phyloP scores from a whole-genome alignment of 176 grass and related monocot species.

The Cenchrus fungigraminus region DNA sequence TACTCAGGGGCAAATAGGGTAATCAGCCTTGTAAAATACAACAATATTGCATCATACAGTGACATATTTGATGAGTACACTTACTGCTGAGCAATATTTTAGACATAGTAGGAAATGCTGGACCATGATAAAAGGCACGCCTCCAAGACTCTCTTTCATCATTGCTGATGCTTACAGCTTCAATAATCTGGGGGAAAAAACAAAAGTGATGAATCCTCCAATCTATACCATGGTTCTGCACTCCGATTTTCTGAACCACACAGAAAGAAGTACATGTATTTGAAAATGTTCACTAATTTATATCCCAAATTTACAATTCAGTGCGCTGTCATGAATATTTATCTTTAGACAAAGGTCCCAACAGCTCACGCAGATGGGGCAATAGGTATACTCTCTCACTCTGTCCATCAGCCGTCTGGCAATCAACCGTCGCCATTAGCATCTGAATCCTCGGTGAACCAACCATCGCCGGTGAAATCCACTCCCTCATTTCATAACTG shows the following conservation, averaged over 20 bases:
- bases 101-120: constrained; percentile 82
- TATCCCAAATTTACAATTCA: constrained; percentile 24
- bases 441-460: too few species aligned
- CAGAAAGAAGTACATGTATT: neutral
- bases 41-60: neutral
- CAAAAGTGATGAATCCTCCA: constrained; percentile 19
- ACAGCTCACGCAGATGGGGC: neutral
- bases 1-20: constrained; percentile 24
- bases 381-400: too few species aligned
- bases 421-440: too few species aligned
- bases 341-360: neutral
- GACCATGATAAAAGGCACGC: constrained; percentile 67
- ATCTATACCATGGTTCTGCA: constrained; percentile 16
- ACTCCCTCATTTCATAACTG: neutral
- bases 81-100: constrained; percentile 83
- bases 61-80: constrained; percentile 19
- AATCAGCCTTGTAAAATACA: neutral
- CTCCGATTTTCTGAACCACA: constrained; percentile 23
- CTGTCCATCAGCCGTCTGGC: too few species aligned
- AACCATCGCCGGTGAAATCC: too few species aligned
- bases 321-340: constrained; percentile 7
- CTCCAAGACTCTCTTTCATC: constrained; percentile 65
- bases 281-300: constrained; percentile 14
- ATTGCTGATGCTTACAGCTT: constrained; percentile 44
- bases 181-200: constrained; percentile 57